Percentiles rank a stretch among this genome's conserved stretches.
phyloP scores from a whole-genome alignment of 768 basidiomycete species.

The Crepidotus variabilis region DNA sequence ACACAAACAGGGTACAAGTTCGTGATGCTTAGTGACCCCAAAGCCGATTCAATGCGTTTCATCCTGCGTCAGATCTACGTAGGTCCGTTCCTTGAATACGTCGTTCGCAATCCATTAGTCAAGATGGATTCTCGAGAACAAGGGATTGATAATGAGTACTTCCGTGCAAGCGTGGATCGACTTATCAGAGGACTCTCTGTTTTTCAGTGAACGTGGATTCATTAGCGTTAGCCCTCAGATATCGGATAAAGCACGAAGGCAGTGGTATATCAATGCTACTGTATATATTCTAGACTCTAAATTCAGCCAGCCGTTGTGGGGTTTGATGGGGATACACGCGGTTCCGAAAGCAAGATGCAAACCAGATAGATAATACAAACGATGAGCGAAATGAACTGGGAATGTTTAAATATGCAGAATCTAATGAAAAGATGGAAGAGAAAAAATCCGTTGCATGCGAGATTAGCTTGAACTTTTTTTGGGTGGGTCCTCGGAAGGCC shows the following conservation, averaged over 20 bases:
- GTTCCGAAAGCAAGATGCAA: too few relatives aligned
- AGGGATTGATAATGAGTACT: constrained; percentile 93
- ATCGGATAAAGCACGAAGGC: neutral
- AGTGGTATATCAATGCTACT: neutral
- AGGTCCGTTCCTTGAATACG: constrained; percentile 93
- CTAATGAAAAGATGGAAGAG: neutral
- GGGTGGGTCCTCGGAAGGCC: neutral
- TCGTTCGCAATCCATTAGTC: constrained; percentile 88
- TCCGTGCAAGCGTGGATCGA: constrained; percentile 76
- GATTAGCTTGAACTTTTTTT: neutral
- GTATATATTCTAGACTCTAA: neutral
- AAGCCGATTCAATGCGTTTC: constrained; percentile 76
- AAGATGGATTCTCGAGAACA: constrained; percentile 77
- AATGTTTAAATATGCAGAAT: too few relatives aligned
- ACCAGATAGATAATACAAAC: too few relatives aligned
- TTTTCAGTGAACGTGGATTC: constrained; percentile 26
- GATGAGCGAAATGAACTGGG: too few relatives aligned
- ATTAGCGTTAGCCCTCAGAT: neutral
- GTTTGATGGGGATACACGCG: too few relatives aligned
- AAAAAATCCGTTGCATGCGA: neutral
- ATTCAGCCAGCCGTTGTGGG: too few relatives aligned
- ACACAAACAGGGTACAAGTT: constrained; percentile 93
- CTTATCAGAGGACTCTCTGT: constrained; percentile 58
- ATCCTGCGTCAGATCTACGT: constrained; percentile 85
- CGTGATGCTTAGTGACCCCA: constrained; percentile 88